Evolutionary conservation across 805 yeast species (phyloP).

Genomic region (Kluyveromyces nonfermentans): DNA sequence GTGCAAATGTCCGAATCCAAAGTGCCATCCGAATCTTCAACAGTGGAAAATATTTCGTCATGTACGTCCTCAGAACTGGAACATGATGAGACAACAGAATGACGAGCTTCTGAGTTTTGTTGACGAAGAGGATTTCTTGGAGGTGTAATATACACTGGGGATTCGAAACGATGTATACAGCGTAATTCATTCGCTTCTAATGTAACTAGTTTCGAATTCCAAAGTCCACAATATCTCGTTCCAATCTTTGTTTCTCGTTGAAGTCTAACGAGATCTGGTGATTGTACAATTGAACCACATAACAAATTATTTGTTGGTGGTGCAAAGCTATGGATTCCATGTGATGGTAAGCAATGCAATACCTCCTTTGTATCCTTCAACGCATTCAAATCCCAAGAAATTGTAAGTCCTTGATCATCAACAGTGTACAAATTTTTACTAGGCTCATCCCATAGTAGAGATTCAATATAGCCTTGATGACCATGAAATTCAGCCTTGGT

Average conservation of each 20-base stretch:
- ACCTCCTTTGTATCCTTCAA: slow-evolving; percentile 4
- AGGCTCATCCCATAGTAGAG: slow-evolving; percentile 9
- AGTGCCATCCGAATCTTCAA: slow-evolving; percentile 8
- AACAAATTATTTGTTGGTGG: slow-evolving; percentile 11
- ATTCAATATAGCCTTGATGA: slow-evolving; percentile 17
- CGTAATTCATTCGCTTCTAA: slow-evolving; percentile 19
- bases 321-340: slow-evolving; percentile 2
- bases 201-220: slow-evolving; percentile 5
- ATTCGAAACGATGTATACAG: slow-evolving; percentile 16
- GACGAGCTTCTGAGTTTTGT: background rate
- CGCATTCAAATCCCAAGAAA: slow-evolving; percentile 21
- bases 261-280: slow-evolving; percentile 4
- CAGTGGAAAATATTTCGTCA: slow-evolving; percentile 2
- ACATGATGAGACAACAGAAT: background rate
- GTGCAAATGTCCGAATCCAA: slow-evolving; percentile 5
- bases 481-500: slow-evolving; percentile 15
- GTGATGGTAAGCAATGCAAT: background rate
- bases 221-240: slow-evolving; percentile 1
- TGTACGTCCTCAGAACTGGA: background rate
- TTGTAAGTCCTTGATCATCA: slow-evolving; percentile 16
- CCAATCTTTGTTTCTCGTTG: slow-evolving; percentile 5
- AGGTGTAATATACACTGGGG: slow-evolving; percentile 9
- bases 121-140: slow-evolving; percentile 6
- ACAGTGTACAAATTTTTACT: slow-evolving; percentile 12
- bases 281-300: slow-evolving; percentile 23